phyloP scores from a whole-genome alignment of 116 monocot species.

The Cymodocea nodosa region DNA sequence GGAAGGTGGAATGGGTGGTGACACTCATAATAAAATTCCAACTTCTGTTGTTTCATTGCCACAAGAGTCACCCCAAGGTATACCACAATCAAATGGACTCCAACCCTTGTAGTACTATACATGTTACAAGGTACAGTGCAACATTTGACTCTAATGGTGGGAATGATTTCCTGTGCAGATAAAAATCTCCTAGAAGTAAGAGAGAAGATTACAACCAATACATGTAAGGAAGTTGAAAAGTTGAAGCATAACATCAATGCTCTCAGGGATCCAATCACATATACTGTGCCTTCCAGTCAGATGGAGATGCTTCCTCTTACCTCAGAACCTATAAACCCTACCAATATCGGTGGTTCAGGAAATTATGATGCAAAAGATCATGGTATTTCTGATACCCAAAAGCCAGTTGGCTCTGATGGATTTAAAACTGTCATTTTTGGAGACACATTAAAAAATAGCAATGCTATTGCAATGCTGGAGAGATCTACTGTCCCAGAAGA shows the following conservation, averaged over 20 bases:
- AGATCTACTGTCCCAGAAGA: slow-evolving; percentile 48
- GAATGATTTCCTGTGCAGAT: neutral
- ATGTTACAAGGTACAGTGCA: too few relatives aligned
- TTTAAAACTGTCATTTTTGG: slow-evolving; percentile 23
- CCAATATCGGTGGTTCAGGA: slow-evolving; percentile 9
- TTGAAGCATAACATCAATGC: slow-evolving; percentile 11
- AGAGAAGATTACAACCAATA: slow-evolving; percentile 15
- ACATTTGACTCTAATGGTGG: neutral
- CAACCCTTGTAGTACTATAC: neutral
- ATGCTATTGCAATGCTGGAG: slow-evolving; percentile 16
- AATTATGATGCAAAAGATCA: slow-evolving; percentile 23
- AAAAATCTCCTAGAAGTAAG: slow-evolving; percentile 1
- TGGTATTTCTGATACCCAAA: slow-evolving; percentile 20
- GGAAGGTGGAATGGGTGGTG: slow-evolving; percentile 13
- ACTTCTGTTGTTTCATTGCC: slow-evolving; percentile 9
- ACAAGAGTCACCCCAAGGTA: slow-evolving; percentile 14
- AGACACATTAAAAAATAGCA: slow-evolving; percentile 19
- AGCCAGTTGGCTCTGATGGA: slow-evolving; percentile 27
- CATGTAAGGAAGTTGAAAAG: slow-evolving; percentile 23
- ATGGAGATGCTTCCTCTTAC: slow-evolving; percentile 18
- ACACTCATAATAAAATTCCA: slow-evolving; percentile 24
- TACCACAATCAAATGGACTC: neutral
- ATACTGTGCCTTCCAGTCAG: slow-evolving; percentile 9
- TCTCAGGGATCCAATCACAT: slow-evolving; percentile 14
- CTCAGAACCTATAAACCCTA: slow-evolving; percentile 14